Evolutionary conservation across 176 grass and related monocot genomes (phyloP), one percentile per base, ranked within the genome.

Genomic region (Zea luxurians): DNA sequence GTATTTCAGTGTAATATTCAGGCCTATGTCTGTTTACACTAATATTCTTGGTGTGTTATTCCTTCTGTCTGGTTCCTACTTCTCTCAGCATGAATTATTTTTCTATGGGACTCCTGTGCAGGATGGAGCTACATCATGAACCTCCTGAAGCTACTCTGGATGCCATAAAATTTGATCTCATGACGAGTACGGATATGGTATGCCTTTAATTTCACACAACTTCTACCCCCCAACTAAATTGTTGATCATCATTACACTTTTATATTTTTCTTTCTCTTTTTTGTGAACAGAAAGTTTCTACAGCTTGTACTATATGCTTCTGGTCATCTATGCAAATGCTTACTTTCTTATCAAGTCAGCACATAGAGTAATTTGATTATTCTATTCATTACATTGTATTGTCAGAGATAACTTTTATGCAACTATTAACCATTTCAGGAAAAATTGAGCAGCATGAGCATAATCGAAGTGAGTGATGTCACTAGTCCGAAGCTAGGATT

Each of bases 181-280:
- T 98, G 95, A 84, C 64, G 57, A 74, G 61, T 81, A 52, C 18
- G 68, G 95, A 98, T 18, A 94, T 98, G 48, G 95, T 98, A 93
- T 92, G 87, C 20, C 10, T 58, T 20, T 40, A 75, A 73, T 59
- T 61, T 75, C 53, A 37, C 57, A 78, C 47, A 62, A 34, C 40
- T 37, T 52, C 16, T 37, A 40, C 35, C 36, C 37, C 36, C 1
- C 7, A 57, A 77, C 37, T 66, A 48, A 46, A 67, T 36, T 74
- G 12, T 37, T 64, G 70, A 38, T 11, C 7, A 16, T 81, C 7
- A 12, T 48, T 74, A 64, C 64, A 37, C 58, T 61, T 48, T 17
- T 37, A 37, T 15, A 35, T 17, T 74, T 61, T 27, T 60, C 18
- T 6, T 3, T 68, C 66, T 68, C 5, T 18, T 49, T 52, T 78